phyloP scores from a whole-genome alignment of 768 basidiomycete species.

The Leccinellum luteum region DNA sequence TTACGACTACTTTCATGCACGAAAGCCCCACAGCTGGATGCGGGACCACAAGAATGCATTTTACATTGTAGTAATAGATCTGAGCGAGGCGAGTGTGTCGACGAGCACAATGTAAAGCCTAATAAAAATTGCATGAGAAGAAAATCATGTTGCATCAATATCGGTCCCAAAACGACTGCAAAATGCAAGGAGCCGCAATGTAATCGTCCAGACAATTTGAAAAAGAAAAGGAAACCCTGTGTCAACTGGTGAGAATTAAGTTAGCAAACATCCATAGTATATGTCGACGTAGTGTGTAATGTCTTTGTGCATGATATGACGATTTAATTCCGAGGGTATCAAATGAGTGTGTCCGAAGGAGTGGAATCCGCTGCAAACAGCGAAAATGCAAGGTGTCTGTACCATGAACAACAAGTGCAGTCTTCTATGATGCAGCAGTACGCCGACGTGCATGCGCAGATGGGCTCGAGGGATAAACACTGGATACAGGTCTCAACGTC shows the following conservation, averaged over 20 bases:
- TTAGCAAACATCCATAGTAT: slow-evolving; percentile 24
- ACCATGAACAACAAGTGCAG: not conserved
- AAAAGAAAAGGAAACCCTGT: slow-evolving; percentile 1
- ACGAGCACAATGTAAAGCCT: slow-evolving; percentile 8
- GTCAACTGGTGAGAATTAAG: slow-evolving; percentile 13
- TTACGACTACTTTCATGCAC: not conserved
- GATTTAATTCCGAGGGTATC: slow-evolving; percentile 25
- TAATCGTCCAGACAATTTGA: slow-evolving; percentile 19
- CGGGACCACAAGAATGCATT: slow-evolving; percentile 18
- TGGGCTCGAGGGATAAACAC: slow-evolving; percentile 11
- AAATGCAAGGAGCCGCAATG: slow-evolving; percentile 8
- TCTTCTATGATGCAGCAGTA: slow-evolving; percentile 21
- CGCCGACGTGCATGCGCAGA: slow-evolving; percentile 16
- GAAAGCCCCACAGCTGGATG: not conserved
- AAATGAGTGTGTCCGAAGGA: slow-evolving; percentile 24
- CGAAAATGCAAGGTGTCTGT: slow-evolving; percentile 10
- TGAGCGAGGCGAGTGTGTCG: slow-evolving; percentile 9
- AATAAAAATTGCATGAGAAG: slow-evolving; percentile 11
- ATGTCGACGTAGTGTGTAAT: slow-evolving; percentile 10
- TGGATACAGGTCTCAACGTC: slow-evolving; percentile 18
- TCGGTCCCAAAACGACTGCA: slow-evolving; percentile 16
- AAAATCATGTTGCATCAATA: slow-evolving; percentile 10
- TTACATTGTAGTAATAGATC: slow-evolving; percentile 29
- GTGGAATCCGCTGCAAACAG: slow-evolving; percentile 10
- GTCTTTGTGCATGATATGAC: slow-evolving; percentile 18